Conservation (phyloP, 2,329 filamentous ascomycete genomes). For the Penicillium capsulatum region DNA sequence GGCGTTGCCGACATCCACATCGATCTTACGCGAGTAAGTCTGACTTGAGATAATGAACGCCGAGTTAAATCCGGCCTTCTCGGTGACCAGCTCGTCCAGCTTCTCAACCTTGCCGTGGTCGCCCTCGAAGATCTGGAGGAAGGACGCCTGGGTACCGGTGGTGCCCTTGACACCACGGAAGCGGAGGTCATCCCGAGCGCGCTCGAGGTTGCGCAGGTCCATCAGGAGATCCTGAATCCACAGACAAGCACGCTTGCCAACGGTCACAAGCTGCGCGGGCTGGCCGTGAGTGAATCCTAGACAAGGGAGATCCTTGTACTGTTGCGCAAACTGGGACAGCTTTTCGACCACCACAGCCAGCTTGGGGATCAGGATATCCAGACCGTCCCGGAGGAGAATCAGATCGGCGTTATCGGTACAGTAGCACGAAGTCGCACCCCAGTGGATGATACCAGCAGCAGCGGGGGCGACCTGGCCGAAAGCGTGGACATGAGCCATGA, state of each 20-base stretch:
- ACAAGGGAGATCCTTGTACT: conserved; percentile 69
- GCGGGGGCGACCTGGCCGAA: conserved; percentile 70
- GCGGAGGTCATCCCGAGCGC: conserved; percentile 61
- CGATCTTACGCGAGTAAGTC: conserved; percentile 76
- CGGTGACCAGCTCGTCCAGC: conserved; percentile 59
- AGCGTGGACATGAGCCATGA: conserved; percentile 65
- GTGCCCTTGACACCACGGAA: conserved; percentile 74
- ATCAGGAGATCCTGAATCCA: conserved; percentile 74
- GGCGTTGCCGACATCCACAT: conserved; percentile 76
- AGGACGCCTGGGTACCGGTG: conserved; percentile 74
- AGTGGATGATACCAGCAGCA: conserved; percentile 80
- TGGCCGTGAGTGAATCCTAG: conserved; percentile 71
- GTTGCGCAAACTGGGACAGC: conserved; percentile 64
- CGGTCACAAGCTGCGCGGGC: conserved; percentile 58
- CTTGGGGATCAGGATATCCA: conserved; percentile 73
- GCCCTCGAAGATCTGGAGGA: conserved; percentile 64
- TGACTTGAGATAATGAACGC: conserved; percentile 66
- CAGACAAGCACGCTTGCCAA: conserved; percentile 62
- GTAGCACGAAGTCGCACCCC: conserved; percentile 58
- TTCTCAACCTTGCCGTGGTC: conserved; percentile 58
- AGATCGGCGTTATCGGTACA: conserved; percentile 71
- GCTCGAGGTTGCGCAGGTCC: conserved; percentile 70
- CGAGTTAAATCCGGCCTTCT: conserved; percentile 62
- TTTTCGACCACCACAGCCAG: conserved; percentile 74
- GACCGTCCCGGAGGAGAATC: conserved; percentile 68